Percentiles rank a stretch among this genome's conserved stretches.
Evolutionary conservation across 169 alveolate species (phyloP).

Genomic region (Plasmodium vinckei): DNA sequence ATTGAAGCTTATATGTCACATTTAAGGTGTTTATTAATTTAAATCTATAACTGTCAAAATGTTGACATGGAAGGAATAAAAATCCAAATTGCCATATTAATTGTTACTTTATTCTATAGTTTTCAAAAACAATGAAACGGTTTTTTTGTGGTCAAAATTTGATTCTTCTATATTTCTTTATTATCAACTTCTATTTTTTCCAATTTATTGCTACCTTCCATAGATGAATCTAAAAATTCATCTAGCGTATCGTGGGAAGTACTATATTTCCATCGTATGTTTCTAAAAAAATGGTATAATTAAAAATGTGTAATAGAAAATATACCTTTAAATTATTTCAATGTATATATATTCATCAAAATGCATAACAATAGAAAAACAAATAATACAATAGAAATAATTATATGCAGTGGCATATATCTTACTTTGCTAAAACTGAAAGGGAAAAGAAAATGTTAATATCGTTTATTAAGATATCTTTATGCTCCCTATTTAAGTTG

Average conservation of each 20-base stretch:
- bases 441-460: conserved; percentile 24
- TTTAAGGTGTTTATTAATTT: too few species aligned
- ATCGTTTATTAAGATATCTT: conserved; percentile 41
- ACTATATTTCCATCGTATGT: conserved; percentile 48
- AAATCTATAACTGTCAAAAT: too few species aligned
- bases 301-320: not conserved
- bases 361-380: not conserved
- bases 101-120: too few species aligned
- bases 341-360: not conserved
- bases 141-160: not conserved
- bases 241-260: conserved; percentile 62
- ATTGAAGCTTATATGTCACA: too few species aligned
- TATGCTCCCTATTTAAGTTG: conserved; percentile 23
- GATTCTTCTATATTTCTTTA: conserved; percentile 14
- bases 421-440: conserved; percentile 46
- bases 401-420: not conserved
- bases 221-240: conserved; percentile 35
- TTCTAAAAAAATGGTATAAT: conserved; percentile 13
- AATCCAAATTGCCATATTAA: too few species aligned
- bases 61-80: too few species aligned
- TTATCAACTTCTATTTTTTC: conserved; percentile 1
- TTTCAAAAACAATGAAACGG: too few species aligned
- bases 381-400: too few species aligned
- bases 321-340: not conserved
- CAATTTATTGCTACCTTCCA: not conserved